Conservation (phyloP, 495 filamentous ascomycete genomes). For the Umbilicaria muhlenbergii region DNA sequence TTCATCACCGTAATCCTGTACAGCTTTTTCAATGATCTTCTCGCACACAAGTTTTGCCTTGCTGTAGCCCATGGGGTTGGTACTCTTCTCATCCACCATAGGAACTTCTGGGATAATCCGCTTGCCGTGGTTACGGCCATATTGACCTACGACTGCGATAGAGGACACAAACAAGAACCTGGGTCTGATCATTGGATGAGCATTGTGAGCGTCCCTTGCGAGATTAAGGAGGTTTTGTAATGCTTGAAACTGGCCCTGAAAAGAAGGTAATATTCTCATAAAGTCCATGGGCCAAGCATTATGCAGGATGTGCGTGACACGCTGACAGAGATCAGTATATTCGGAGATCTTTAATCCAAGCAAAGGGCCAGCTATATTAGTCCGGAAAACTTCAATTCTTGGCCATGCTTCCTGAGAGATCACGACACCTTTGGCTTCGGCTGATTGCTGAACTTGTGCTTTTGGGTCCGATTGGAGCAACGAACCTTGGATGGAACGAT, state of each 20-base stretch:
- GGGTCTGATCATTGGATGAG: neutral
- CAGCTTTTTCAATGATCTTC: constrained; percentile 13
- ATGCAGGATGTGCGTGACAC: constrained; percentile 34
- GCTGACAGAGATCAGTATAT: constrained; percentile 17
- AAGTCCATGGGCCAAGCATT: constrained; percentile 37
- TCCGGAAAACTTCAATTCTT: constrained; percentile 15
- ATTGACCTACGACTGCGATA: constrained; percentile 11
- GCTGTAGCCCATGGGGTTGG: constrained; percentile 12
- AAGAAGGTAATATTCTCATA: constrained; percentile 21
- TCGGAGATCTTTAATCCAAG: constrained; percentile 23
- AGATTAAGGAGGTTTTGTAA: constrained; percentile 26
- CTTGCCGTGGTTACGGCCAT: neutral
- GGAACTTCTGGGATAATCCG: constrained; percentile 5
- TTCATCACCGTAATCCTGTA: neutral
- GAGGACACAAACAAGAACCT: constrained; percentile 14
- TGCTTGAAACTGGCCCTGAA: constrained; percentile 28
- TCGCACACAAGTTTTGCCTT: constrained; percentile 25
- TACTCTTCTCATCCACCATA: neutral
- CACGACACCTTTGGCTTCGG: constrained; percentile 3
- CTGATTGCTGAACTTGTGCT: constrained; percentile 3
- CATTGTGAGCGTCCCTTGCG: constrained; percentile 8
- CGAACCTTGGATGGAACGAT: constrained; percentile 2
- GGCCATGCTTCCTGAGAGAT: constrained; percentile 4
- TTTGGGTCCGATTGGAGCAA: neutral
- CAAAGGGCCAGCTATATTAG: constrained; percentile 20